A percentile compares a stretch with the other conserved stretches of the same genome.
phyloP scores from a whole-genome alignment of 176 grass and related monocot genomes.

The Themeda triandra region DNA sequence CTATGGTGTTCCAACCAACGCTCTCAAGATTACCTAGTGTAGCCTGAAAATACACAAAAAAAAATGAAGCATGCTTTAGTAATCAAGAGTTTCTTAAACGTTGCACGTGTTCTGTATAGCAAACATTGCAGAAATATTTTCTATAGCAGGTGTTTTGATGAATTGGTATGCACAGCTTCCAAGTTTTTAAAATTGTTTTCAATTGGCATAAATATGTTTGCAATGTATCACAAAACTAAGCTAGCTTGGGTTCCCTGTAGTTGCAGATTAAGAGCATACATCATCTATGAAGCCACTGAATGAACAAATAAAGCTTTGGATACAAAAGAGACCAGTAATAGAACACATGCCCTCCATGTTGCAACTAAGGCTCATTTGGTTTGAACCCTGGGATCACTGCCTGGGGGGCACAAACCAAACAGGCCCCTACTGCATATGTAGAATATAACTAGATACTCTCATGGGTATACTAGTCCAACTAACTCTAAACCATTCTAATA shows the following conservation, averaged over 20 bases:
- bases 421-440: no score
- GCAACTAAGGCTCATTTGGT: no score
- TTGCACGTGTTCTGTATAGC: not conserved
- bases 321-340: not conserved
- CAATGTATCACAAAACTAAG: not conserved
- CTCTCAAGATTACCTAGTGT: not conserved
- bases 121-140: not conserved
- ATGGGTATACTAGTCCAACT: not conserved
- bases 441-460: no score
- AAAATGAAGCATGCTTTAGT: not conserved
- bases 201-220: not conserved
- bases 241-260: not conserved
- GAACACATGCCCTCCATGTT: not conserved
- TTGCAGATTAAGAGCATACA: not conserved
- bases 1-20: conserved; percentile 8
- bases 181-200: not conserved
- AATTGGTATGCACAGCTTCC: not conserved
- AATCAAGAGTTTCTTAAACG: not conserved
- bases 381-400: no score
- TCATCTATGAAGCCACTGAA: not conserved
- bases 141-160: not conserved
- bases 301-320: not conserved
- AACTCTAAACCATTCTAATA: not conserved
- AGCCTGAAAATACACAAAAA: not conserved
- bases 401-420: no score